Evolutionary conservation across 2,329 filamentous ascomycete species (phyloP).

Genomic region (Botryotinia globosa): DNA sequence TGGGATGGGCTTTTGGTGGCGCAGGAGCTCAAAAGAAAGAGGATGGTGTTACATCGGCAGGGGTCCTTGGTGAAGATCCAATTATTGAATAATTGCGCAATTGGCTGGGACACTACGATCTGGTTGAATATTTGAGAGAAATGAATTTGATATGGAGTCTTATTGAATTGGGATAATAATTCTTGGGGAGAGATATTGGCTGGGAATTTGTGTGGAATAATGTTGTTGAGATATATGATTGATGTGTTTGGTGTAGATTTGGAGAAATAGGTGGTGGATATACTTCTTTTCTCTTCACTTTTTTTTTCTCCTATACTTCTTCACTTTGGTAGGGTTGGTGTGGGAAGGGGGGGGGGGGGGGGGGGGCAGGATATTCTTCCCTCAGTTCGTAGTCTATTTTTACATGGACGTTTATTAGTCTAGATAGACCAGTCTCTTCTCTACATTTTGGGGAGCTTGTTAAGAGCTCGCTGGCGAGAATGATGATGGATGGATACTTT

Average conservation of each 20-base stretch:
- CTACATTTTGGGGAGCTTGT: not conserved
- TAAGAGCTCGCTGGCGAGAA: not conserved
- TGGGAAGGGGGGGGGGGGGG: not conserved
- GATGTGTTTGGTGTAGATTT: not conserved
- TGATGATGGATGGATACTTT: not conserved
- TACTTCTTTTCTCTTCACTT: not conserved
- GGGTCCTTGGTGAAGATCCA: conserved; percentile 10
- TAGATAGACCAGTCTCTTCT: conserved; percentile 6
- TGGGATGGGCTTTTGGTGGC: conserved; percentile 52
- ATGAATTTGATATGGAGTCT: not conserved
- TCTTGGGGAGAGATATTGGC: not conserved
- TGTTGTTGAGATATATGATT: not conserved
- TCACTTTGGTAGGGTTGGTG: not conserved
- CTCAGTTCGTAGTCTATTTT: not conserved
- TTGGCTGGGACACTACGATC: not conserved
- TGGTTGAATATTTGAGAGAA: not conserved
- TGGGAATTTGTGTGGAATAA: conserved; percentile 5
- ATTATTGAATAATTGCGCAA: conserved; percentile 18
- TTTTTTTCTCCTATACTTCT: not conserved
- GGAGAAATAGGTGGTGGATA: conserved; percentile 1
- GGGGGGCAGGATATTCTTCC: not conserved
- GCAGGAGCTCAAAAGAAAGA: conserved; percentile 17
- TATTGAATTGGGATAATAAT: conserved; percentile 3
- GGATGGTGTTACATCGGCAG: not conserved
- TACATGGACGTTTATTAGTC: not conserved